These are phyloP conservation scores for Cenchrus fungigraminus DNA, from an alignment of 176 grass and related monocot species.

Conservation along the genomic window DNA sequence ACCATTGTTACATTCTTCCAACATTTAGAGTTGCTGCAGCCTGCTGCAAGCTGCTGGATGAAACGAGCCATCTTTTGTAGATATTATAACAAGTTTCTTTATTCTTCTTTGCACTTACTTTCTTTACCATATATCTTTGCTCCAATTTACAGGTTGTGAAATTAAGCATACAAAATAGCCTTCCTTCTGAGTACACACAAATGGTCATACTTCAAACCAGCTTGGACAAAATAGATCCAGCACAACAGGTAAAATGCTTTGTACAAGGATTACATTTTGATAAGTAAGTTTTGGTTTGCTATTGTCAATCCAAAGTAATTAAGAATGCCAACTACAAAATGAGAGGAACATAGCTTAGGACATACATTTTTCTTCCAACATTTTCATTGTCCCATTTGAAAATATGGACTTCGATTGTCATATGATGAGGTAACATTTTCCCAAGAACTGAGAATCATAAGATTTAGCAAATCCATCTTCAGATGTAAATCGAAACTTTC, in stretches of 20 bases:
- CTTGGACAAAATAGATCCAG: slow-evolving; percentile 65
- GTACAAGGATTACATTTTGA: background rate
- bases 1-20: background rate
- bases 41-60: background rate
- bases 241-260: slow-evolving; percentile 48
- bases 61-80: background rate
- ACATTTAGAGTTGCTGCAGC: background rate
- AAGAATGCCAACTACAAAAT: background rate
- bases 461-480: background rate
- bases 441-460: background rate
- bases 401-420: background rate
- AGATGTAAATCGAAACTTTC: background rate
- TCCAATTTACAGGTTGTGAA: slow-evolving; percentile 62
- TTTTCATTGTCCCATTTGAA: background rate
- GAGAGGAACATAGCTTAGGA: background rate
- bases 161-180: slow-evolving; percentile 82
- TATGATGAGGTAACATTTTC: background rate
- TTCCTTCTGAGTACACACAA: slow-evolving; percentile 78
- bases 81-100: background rate
- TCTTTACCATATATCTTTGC: background rate
- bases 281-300: background rate
- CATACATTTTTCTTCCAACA: background rate
- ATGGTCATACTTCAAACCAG: slow-evolving; percentile 68
- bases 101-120: slow-evolving; percentile 11
- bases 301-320: background rate